Base-by-base conservation (phyloP, 2,329 filamentous ascomycete genomes). In the Falciphora oryzae region DNA sequence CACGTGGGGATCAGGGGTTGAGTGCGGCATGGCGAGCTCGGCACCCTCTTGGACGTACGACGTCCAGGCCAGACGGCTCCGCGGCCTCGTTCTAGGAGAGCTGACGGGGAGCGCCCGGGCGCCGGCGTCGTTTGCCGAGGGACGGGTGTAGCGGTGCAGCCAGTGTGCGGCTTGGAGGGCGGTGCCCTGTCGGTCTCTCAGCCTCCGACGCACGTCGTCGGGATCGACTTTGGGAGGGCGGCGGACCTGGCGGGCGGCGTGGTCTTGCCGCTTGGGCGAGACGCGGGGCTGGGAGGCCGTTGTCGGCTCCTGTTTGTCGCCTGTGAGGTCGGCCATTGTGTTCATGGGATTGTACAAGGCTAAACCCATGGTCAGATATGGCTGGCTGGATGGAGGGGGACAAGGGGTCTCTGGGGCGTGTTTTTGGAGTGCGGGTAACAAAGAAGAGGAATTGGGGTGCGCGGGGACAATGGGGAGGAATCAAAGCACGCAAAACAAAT, bases 41-140 rank as follows among this genome's bases (percentile, higher is more conserved):
- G 38, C 66, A 50, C 73, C 75, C 66, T 79, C 77, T n/a, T 64
- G 60, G 2, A 65, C 64, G 57, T 65, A 65, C 10, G 59, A 16
- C 31, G 32, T 28, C 59, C 59, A 61, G 59, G 59, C 59, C n/a
- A 61, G 25, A 31, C 59, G 59, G 32, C 59, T 61, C 31, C 59
- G 2, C 13, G 59, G 59, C 3, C 31, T 35, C 25, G 16, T 35
- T 61, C 59, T 35, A 32, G 59, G 59, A 38, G 44, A 38, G 59
- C 32, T 27, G 14, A 61, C 32, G 32, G 59, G 59, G 22, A 61
- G 14, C 14, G 35, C 16, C 32, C n/a, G 50, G 57, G 31, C 31
- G 58, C 62, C 59, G 59, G 31, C 58, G 35, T 35, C 44, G 61
- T 28, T 61, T 14, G 32, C n/a, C 14, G 11, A 11, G 25, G 62